Percentiles rank a stretch among this genome's conserved stretches.
These are phyloP conservation scores for Eutrema yunnanense DNA, from an alignment of 345 rosid genomes.

Conservation along the genomic window DNA sequence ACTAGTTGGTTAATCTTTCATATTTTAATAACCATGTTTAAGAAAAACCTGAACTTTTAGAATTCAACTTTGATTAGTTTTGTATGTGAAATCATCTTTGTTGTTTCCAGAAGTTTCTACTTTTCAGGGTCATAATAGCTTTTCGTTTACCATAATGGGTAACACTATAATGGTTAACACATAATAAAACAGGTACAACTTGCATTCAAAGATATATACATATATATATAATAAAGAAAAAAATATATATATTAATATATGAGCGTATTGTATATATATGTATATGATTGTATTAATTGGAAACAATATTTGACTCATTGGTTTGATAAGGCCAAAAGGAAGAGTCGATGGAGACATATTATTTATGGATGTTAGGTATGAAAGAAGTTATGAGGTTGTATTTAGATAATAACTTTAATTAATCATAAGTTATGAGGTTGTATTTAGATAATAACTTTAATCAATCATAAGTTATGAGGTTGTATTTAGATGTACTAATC, in stretches of 20 bases:
- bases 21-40: neutral
- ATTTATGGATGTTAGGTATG: conserved; percentile 27
- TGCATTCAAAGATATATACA: neutral
- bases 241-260: neutral
- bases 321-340: conserved; percentile 16
- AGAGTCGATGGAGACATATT: conserved; percentile 23
- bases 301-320: neutral
- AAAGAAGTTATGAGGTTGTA: conserved; percentile 8
- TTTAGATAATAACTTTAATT: neutral
- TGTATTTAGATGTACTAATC: neutral
- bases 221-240: neutral
- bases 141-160: conserved; percentile 20
- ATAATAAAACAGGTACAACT: conserved; percentile 6
- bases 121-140: conserved; percentile 3
- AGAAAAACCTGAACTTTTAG: neutral
- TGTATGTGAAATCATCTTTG: neutral
- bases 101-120: conserved; percentile 5
- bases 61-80: neutral
- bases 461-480: neutral
- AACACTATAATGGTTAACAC: conserved; percentile 16
- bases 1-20: neutral
- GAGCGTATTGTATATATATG: neutral
- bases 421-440: neutral
- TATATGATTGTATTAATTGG: conserved; percentile 1
- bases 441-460: neutral